A percentile compares a stretch with the other conserved stretches of the same genome.
These are phyloP conservation scores for Ganoderma resinaceum DNA, from an alignment of 1,284 basidiomycete genomes.

Conservation along the genomic window DNA sequence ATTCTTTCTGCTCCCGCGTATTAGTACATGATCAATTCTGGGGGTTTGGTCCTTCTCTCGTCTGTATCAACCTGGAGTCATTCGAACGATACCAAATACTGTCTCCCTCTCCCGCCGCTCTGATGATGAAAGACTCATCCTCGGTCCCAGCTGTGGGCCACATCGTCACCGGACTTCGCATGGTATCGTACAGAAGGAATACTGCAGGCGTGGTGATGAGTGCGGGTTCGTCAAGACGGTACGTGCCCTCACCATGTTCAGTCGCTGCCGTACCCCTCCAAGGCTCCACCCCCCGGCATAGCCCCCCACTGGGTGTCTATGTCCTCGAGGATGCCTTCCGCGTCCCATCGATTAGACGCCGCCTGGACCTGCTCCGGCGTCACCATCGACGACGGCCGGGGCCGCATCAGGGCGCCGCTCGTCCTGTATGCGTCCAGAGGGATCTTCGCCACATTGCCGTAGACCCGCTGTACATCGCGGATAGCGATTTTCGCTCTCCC, in stretches of 20 bases:
- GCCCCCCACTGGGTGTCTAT: slow-evolving; percentile 20
- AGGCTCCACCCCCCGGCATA: slow-evolving; percentile 11
- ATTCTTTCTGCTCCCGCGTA: background rate
- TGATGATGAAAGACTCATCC: background rate
- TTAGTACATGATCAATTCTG: background rate
- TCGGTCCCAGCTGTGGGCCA: background rate
- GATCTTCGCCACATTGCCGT: background rate
- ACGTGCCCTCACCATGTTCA: background rate
- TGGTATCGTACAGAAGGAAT: background rate
- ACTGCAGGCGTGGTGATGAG: background rate
- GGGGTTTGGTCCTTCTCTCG: background rate
- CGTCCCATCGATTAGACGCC: slow-evolving; percentile 12
- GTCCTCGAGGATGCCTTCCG: slow-evolving; percentile 10
- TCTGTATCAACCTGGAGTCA: background rate
- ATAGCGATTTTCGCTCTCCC: slow-evolving; percentile 12
- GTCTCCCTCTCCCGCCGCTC: background rate
- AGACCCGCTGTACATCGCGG: slow-evolving; percentile 13
- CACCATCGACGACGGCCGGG: slow-evolving; percentile 9
- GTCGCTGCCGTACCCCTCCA: slow-evolving; percentile 2
- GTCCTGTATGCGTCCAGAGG: background rate
- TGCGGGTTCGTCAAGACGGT: background rate
- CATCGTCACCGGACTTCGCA: background rate
- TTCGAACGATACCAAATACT: background rate
- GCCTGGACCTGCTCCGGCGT: slow-evolving; percentile 8
- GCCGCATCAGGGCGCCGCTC: background rate